Evolutionary conservation across 352 stramenopile genomes (phyloP).

Genomic region (Phytophthora megakarya): DNA sequence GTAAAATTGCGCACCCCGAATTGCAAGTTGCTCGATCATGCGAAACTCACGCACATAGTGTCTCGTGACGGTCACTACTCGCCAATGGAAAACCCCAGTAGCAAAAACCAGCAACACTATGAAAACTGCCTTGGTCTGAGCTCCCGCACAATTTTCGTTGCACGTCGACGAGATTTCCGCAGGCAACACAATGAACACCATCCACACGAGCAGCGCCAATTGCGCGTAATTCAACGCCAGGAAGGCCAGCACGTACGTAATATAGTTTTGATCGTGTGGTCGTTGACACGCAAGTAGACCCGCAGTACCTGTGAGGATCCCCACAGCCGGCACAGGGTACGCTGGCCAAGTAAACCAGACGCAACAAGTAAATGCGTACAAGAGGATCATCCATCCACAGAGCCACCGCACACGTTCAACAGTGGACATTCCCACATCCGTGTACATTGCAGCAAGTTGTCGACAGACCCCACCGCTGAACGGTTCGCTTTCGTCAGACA

Average conservation of each 20-base stretch:
- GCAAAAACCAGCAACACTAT: constrained; percentile 35
- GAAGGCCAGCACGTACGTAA: constrained; percentile 40
- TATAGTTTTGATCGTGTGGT: constrained; percentile 30
- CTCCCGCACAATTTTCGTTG: constrained; percentile 7
- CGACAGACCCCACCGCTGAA: constrained; percentile 25
- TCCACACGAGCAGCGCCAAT: constrained; percentile 29
- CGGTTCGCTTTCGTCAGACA: constrained; percentile 19
- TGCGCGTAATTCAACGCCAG: constrained; percentile 43
- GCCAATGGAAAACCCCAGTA: constrained; percentile 36
- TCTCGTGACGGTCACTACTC: constrained; percentile 31
- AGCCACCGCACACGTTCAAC: constrained; percentile 45
- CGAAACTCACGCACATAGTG: constrained; percentile 43
- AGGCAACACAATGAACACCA: constrained; percentile 30
- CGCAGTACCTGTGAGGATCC: constrained; percentile 31
- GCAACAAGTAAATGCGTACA: constrained; percentile 42
- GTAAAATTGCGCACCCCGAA: background rate
- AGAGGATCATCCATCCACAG: constrained; percentile 40
- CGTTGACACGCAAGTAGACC: constrained; percentile 39
- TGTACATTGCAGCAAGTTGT: constrained; percentile 40
- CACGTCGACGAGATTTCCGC: constrained; percentile 25
- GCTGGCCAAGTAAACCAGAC: constrained; percentile 38
- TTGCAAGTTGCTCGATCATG: constrained; percentile 32
- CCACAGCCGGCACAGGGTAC: constrained; percentile 36
- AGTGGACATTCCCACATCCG: constrained; percentile 38
- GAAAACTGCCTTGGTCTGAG: constrained; percentile 29